Percentiles rank a stretch among this genome's conserved stretches.
These are phyloP conservation scores for Paramecium octaurelia DNA, from an alignment of 73 alveolate species.

Conservation along the genomic window DNA sequence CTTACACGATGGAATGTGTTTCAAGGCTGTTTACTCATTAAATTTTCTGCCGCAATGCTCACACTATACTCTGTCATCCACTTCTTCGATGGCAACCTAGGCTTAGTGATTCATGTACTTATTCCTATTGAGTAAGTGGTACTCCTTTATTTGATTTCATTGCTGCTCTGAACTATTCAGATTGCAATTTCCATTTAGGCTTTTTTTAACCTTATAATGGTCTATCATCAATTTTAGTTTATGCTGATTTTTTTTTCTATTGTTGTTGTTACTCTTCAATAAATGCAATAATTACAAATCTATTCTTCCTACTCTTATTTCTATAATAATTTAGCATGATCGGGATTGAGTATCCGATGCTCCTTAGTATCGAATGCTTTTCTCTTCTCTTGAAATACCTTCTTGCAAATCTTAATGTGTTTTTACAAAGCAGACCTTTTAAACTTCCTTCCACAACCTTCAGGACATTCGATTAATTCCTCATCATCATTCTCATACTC, in stretches of 20 bases:
- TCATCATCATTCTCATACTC: slow-evolving; percentile 5
- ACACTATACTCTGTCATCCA: slow-evolving; percentile 60
- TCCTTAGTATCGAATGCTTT: slow-evolving; percentile 51
- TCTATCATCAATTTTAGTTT: slow-evolving; percentile 1
- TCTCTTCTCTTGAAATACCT: slow-evolving; percentile 59
- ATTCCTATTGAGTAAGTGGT: not conserved
- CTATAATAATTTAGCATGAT: slow-evolving; percentile 47
- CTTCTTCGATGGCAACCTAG: slow-evolving; percentile 18
- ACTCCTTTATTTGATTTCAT: slow-evolving; percentile 49
- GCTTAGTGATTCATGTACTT: not conserved
- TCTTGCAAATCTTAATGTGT: slow-evolving; percentile 58
- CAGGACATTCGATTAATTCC: slow-evolving; percentile 58
- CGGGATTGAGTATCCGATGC: slow-evolving; percentile 41
- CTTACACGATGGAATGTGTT: slow-evolving; percentile 48
- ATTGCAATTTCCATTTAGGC: slow-evolving; percentile 56
- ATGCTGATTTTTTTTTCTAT: not conserved
- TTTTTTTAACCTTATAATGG: slow-evolving; percentile 44
- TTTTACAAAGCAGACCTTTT: slow-evolving; percentile 38
- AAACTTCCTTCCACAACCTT: slow-evolving; percentile 66
- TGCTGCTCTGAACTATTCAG: slow-evolving; percentile 57
- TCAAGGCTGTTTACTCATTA: slow-evolving; percentile 45
- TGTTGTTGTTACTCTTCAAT: slow-evolving; percentile 9
- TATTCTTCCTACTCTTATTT: slow-evolving; percentile 1
- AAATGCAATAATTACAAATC: not conserved
- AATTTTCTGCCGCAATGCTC: slow-evolving; percentile 63